A percentile compares a stretch with the other conserved stretches of the same genome.
phyloP scores from a whole-genome alignment of 1,284 basidiomycete species.

The Bjerkandera adusta region DNA sequence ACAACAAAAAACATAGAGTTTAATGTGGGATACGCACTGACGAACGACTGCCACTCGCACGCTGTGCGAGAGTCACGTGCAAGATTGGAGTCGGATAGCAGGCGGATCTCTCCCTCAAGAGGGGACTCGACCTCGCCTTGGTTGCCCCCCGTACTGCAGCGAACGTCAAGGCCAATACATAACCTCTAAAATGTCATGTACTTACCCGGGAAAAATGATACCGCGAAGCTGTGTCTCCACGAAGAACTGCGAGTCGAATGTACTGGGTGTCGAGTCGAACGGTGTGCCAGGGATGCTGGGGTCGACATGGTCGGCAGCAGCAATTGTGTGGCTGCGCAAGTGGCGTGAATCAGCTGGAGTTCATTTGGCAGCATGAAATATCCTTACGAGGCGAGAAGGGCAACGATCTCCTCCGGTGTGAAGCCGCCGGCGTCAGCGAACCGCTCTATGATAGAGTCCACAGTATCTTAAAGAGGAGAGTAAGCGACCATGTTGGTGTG shows the following conservation, averaged over 20 bases:
- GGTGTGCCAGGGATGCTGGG: conserved; percentile 25
- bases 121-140: conserved; percentile 21
- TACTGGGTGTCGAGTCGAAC: conserved; percentile 30
- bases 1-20: neutral
- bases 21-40: no score
- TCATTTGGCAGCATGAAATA: neutral
- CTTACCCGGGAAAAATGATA: conserved; percentile 19
- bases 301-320: conserved; percentile 26
- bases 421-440: conserved; percentile 27
- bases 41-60: conserved; percentile 27
- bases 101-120: conserved; percentile 17
- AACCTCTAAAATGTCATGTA: no score
- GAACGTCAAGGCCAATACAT: neutral
- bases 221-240: conserved; percentile 26
- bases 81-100: conserved; percentile 20
- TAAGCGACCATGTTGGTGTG: no score
- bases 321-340: conserved; percentile 19
- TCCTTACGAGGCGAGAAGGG: conserved; percentile 22
- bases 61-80: conserved; percentile 25
- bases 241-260: conserved; percentile 32
- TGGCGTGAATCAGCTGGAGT: neutral
- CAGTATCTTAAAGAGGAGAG: no score
- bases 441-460: conserved; percentile 23
- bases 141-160: conserved; percentile 15
- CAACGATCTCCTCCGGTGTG: conserved; percentile 24